phyloP scores from a whole-genome alignment of 257 asterid species.

The Solanum ahanhuiri region DNA sequence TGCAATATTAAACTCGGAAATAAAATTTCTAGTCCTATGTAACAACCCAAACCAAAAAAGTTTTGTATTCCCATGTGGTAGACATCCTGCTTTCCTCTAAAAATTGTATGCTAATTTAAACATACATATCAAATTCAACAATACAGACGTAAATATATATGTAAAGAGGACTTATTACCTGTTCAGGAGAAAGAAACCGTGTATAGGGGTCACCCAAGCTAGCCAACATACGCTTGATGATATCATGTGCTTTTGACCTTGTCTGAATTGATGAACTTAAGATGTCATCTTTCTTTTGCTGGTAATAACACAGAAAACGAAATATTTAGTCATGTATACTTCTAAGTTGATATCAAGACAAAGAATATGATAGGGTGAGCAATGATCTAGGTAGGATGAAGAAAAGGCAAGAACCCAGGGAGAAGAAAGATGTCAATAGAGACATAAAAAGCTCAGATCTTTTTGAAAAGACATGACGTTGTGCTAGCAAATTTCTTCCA shows the following conservation, averaged over 20 bases:
- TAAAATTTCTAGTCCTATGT: neutral
- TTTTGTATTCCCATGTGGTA: neutral
- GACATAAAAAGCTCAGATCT: neutral
- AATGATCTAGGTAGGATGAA: neutral
- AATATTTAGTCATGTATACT: neutral
- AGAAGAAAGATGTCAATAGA: neutral
- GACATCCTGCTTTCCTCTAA: neutral
- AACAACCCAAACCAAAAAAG: neutral
- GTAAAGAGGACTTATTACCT: conserved; percentile 36
- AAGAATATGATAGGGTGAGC: neutral
- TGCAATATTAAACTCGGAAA: neutral
- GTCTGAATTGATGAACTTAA: conserved; percentile 52
- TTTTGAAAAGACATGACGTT: neutral
- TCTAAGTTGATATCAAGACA: neutral
- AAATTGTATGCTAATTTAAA: neutral
- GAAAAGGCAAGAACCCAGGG: neutral
- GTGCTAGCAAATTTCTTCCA: neutral
- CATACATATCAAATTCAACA: neutral
- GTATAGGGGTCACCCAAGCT: conserved; percentile 88
- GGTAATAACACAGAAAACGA: conserved; percentile 1
- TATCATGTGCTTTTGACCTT: conserved; percentile 79
- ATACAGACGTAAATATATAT: neutral
- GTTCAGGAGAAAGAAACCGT: conserved; percentile 77
- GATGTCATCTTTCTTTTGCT: conserved; percentile 78
- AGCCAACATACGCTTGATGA: conserved; percentile 71